phyloP scores from a whole-genome alignment of 495 filamentous ascomycete species.

The Penicillium coffeae region DNA sequence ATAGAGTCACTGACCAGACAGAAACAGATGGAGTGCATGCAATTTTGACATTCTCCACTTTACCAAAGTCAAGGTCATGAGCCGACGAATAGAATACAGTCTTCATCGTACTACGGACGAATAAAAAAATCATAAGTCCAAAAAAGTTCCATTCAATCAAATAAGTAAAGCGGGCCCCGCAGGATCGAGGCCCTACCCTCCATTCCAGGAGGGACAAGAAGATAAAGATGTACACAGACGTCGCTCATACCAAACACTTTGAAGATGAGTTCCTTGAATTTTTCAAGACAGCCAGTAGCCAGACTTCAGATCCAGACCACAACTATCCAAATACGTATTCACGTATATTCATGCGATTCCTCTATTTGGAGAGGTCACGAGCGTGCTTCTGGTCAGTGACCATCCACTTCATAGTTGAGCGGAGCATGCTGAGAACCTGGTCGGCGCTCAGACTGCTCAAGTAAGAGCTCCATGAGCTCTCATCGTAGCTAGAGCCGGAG shows the following conservation, averaged over 20 bases:
- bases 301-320: slow-evolving; percentile 13
- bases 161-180: slow-evolving; percentile 11
- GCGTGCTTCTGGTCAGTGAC: slow-evolving; percentile 38
- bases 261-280: neutral
- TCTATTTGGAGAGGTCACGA: slow-evolving; percentile 28
- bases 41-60: no score
- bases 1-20: no score
- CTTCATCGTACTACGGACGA: no score
- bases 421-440: slow-evolving; percentile 32
- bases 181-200: slow-evolving; percentile 2
- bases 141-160: slow-evolving; percentile 23
- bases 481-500: slow-evolving; percentile 13
- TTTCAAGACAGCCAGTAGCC: slow-evolving; percentile 1
- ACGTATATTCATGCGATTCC: neutral
- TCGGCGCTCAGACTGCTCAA: slow-evolving; percentile 37
- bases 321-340: slow-evolving; percentile 8
- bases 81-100: no score
- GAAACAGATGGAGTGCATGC: no score
- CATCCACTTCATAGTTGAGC: slow-evolving; percentile 35
- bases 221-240: slow-evolving; percentile 7
- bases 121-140: slow-evolving; percentile 14
- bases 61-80: no score
- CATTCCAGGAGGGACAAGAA: slow-evolving; percentile 7
- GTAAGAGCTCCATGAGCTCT: slow-evolving; percentile 28
- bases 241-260: neutral